These are phyloP conservation scores for Spinellus fusiger DNA, from an alignment of 192 early-diverging fungal species.

Conservation along the genomic window DNA sequence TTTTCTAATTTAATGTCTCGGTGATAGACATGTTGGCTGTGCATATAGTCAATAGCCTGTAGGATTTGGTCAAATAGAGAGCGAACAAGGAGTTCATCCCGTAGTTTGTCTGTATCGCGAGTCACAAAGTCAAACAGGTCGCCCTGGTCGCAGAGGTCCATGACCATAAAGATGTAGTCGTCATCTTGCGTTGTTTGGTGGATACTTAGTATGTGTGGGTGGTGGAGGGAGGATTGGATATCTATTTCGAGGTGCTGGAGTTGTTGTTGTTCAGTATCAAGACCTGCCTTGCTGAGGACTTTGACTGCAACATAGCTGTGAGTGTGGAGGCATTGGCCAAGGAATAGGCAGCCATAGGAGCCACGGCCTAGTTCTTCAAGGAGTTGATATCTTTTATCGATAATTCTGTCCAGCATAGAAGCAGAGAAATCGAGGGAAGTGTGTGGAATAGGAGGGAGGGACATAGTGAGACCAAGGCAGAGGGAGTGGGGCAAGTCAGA, in stretches of 20 bases:
- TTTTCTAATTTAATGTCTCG: conserved; percentile 95
- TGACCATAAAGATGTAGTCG: conserved; percentile 81
- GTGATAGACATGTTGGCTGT: conserved; percentile 77
- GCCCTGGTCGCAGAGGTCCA: conserved; percentile 87
- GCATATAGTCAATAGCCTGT: conserved; percentile 74
- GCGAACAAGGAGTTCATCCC: conserved; percentile 52
- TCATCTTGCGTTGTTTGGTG: conserved; percentile 87
- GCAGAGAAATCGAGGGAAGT: neutral
- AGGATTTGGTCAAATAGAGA: conserved; percentile 71
- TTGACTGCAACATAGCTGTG: conserved; percentile 53
- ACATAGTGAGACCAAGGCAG: neutral
- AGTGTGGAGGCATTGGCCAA: conserved; percentile 46
- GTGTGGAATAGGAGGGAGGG: neutral
- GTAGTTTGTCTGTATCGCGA: conserved; percentile 58
- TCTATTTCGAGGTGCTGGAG: conserved; percentile 54
- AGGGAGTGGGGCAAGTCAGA: neutral
- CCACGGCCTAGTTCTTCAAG: conserved; percentile 60
- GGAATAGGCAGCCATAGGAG: conserved; percentile 70
- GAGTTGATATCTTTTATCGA: conserved; percentile 25
- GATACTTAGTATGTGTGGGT: conserved; percentile 81
- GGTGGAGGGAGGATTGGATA: conserved; percentile 51
- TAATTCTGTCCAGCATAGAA: conserved; percentile 2
- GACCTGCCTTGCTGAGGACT: conserved; percentile 39
- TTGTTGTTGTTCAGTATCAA: conserved; percentile 37
- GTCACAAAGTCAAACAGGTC: conserved; percentile 95